These are phyloP conservation scores for Blumeria graminis DNA, from an alignment of 2,329 filamentous ascomycete species.

Conservation along the genomic window DNA sequence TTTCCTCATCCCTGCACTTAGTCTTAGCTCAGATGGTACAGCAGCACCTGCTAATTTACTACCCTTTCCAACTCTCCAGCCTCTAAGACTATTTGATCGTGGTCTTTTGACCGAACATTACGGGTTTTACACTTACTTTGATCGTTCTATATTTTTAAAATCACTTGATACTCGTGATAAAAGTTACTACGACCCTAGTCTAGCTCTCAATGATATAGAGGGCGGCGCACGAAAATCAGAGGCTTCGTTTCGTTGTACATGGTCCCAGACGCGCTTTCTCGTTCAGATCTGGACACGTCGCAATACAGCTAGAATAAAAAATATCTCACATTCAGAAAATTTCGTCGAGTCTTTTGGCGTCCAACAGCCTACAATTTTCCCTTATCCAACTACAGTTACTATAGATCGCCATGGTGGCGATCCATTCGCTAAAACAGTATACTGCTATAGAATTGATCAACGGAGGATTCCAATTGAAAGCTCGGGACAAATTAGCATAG, in stretches of 20 bases:
- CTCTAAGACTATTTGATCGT: conserved; percentile 64
- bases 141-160: conserved; percentile 63
- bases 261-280: conserved; percentile 35
- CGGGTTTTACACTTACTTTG: conserved; percentile 81
- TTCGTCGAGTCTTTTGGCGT: conserved; percentile 11
- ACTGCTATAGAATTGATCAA: conserved; percentile 26
- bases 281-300: conserved; percentile 39
- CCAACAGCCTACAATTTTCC: conserved; percentile 29
- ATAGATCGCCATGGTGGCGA: conserved; percentile 39
- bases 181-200: conserved; percentile 17
- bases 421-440: conserved; percentile 26
- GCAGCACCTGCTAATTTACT: conserved; percentile 49
- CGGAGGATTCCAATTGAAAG: conserved; percentile 21
- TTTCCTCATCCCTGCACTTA: conserved; percentile 36
- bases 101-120: conserved; percentile 66
- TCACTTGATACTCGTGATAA: conserved; percentile 25
- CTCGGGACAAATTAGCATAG: conserved; percentile 22
- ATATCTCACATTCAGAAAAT: conserved; percentile 6
- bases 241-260: conserved; percentile 31
- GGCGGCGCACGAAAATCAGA: conserved; percentile 29
- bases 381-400: conserved; percentile 36
- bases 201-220: conserved; percentile 24
- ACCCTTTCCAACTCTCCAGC: conserved; percentile 47
- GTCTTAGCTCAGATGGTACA: conserved; percentile 40
- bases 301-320: conserved; percentile 20